A percentile compares a stretch with the other conserved stretches of the same genome.
Conservation (phyloP, 31 red algal species). For the Endocladia muricata region DNA sequence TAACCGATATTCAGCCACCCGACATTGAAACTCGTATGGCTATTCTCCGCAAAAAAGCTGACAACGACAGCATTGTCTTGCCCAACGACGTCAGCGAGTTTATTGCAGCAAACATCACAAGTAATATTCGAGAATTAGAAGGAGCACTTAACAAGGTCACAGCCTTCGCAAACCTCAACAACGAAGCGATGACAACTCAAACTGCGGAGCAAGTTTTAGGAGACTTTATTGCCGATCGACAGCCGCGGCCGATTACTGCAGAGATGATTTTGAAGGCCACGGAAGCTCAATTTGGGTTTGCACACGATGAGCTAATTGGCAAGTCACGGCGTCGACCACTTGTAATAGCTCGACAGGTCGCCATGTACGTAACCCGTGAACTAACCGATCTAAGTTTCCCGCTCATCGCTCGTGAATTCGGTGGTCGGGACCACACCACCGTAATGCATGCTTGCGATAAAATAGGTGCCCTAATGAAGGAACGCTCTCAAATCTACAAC, state of each 20-base stretch:
- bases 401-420: neutral
- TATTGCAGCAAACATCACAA: neutral
- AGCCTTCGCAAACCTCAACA: neutral
- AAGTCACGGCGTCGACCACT: neutral
- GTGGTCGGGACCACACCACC: neutral
- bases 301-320: neutral
- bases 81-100: neutral
- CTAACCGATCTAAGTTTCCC: neutral
- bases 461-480: neutral
- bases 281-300: neutral
- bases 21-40: conserved; percentile 5
- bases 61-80: neutral
- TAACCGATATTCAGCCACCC: conserved; percentile 1
- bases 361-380: neutral
- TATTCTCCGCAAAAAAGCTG: neutral
- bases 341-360: neutral
- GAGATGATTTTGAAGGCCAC: neutral
- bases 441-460: neutral
- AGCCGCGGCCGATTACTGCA: neutral
- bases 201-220: neutral
- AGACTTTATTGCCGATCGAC: neutral
- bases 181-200: neutral
- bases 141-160: neutral
- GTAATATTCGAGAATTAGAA: conserved; percentile 3
- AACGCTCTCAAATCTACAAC: neutral